Conservation (phyloP, 2,329 filamentous ascomycete species). For the Stenocarpella maydis region DNA sequence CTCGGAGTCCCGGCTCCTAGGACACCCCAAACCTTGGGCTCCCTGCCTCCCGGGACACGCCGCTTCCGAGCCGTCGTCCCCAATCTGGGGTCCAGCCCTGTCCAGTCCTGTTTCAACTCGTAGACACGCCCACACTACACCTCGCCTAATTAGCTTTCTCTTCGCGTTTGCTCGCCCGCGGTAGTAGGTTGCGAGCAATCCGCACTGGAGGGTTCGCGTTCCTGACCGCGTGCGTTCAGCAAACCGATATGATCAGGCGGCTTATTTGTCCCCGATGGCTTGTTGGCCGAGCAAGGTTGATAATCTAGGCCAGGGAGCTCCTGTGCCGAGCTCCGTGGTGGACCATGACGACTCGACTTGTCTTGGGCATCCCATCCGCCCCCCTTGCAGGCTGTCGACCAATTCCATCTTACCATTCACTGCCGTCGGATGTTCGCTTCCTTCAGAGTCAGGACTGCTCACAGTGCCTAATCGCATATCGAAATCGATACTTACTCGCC, state of each 20-base stretch:
- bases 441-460: too few species aligned
- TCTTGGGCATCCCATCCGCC: too few species aligned
- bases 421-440: too few species aligned
- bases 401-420: too few species aligned
- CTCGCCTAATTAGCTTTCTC: not conserved
- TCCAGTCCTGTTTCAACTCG: constrained; percentile 10
- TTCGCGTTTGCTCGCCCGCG: constrained; percentile 1
- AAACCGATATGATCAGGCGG: too few species aligned
- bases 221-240: too few species aligned
- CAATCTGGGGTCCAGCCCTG: not conserved
- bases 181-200: not conserved
- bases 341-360: not conserved
- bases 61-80: constrained; percentile 1
- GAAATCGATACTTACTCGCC: too few species aligned
- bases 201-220: too few species aligned
- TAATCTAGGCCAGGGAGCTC: not conserved
- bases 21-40: not conserved
- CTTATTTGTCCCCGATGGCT: too few species aligned
- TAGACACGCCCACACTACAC: too few species aligned
- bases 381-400: too few species aligned
- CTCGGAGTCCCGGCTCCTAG: not conserved
- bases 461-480: too few species aligned
- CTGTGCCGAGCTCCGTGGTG: not conserved
- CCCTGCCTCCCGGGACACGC: not conserved
- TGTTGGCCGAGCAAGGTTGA: not conserved